phyloP scores from a whole-genome alignment of 2,329 filamentous ascomycete species.

The Aspergillus quadricinctus region DNA sequence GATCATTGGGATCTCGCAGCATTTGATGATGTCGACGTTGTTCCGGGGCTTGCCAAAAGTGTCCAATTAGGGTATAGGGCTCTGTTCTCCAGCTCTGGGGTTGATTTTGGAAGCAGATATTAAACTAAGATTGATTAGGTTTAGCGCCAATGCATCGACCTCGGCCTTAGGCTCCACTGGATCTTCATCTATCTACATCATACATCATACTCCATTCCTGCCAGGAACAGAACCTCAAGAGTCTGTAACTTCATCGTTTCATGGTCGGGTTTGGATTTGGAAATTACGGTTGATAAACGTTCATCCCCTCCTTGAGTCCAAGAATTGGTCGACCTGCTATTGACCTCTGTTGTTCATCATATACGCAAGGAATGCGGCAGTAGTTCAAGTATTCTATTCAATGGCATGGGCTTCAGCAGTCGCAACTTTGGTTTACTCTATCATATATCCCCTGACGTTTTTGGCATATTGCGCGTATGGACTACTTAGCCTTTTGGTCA shows the following conservation, averaged over 20 bases:
- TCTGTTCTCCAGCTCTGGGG: slow-evolving; percentile 3
- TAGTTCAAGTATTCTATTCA: neutral
- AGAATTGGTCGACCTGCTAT: neutral
- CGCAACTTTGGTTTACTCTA: slow-evolving; percentile 5
- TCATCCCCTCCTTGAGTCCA: neutral
- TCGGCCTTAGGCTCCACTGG: neutral
- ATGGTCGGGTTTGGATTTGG: neutral
- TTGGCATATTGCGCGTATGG: slow-evolving; percentile 15
- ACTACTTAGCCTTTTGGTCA: slow-evolving; percentile 38
- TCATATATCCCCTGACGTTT: slow-evolving; percentile 10
- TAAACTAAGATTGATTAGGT: neutral
- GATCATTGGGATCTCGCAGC: neutral
- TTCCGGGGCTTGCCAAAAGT: slow-evolving; percentile 9
- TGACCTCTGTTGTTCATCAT: neutral
- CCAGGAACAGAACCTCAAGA: neutral
- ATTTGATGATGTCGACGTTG: slow-evolving; percentile 16
- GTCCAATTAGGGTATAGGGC: slow-evolving; percentile 22
- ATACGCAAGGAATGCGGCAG: neutral
- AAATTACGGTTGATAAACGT: neutral
- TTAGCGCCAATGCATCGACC: neutral
- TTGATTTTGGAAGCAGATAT: too few relatives aligned
- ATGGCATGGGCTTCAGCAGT: slow-evolving; percentile 12
- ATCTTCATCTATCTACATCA: neutral
- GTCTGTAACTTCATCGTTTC: neutral
- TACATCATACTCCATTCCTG: neutral